Conservation (phyloP, 805 yeast genomes). For the Barnettozyma pratensis region DNA sequence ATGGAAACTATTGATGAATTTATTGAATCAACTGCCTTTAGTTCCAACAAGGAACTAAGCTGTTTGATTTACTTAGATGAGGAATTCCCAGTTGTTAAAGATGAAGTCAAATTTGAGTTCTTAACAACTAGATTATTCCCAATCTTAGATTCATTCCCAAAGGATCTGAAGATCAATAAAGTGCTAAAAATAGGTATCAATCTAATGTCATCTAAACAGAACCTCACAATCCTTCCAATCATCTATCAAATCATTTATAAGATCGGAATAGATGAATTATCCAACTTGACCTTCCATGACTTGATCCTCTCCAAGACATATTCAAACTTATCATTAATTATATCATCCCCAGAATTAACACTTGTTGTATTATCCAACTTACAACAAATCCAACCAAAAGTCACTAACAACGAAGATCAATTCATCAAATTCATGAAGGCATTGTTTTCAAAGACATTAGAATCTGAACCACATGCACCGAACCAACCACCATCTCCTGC, state of each 20-base stretch:
- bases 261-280: constrained; percentile 54
- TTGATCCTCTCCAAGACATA: constrained; percentile 43
- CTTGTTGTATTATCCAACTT: constrained; percentile 44
- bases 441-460: constrained; percentile 31
- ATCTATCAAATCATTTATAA: constrained; percentile 52
- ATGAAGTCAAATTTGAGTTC: constrained; percentile 5
- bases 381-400: constrained; percentile 39
- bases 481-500: constrained; percentile 13
- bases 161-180: constrained; percentile 40
- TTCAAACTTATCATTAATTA: constrained; percentile 24
- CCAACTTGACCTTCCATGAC: constrained; percentile 76
- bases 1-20: constrained; percentile 54
- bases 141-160: constrained; percentile 3
- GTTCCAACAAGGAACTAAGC: constrained; percentile 3
- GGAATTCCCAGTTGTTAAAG: constrained; percentile 6
- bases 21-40: constrained; percentile 35
- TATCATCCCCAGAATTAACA: constrained; percentile 36
- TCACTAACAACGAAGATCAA: constrained; percentile 40
- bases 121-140: constrained; percentile 7
- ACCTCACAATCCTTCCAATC: constrained; percentile 36
- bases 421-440: constrained; percentile 45
- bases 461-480: constrained; percentile 5
- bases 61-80: constrained; percentile 11
- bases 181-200: constrained; percentile 65
- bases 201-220: constrained; percentile 35